Evolutionary conservation across 768 basidiomycete species (phyloP).

Genomic region (Tulasnella sp.): DNA sequence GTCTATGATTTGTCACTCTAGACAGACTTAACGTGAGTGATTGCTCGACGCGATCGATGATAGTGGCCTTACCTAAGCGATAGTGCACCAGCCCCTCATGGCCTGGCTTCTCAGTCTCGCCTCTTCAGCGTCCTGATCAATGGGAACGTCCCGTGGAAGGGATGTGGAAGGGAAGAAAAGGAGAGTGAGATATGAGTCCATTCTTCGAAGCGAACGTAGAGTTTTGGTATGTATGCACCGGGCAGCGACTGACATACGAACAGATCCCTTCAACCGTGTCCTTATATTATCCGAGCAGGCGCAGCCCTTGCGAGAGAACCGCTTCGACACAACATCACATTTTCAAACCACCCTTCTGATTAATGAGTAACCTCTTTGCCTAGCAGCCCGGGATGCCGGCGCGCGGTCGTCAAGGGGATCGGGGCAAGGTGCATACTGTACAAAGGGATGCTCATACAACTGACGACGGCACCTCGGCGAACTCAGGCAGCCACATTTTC

Average conservation of each 20-base stretch:
- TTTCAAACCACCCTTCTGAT: not conserved
- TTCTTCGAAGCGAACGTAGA: not conserved
- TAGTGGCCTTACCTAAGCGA: not conserved
- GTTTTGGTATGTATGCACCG: no score
- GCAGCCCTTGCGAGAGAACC: not conserved
- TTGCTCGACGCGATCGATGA: no score
- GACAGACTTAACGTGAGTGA: no score
- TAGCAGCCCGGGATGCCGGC: not conserved
- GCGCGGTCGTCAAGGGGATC: not conserved
- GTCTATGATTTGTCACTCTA: no score
- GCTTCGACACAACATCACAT: not conserved
- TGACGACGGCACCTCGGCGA: not conserved
- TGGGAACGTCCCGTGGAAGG: not conserved
- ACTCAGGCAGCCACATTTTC: not conserved
- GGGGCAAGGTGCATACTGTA: no score
- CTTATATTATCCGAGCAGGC: not conserved
- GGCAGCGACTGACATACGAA: no score
- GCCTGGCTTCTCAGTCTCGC: not conserved
- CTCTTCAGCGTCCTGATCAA: not conserved
- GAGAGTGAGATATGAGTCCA: not conserved
- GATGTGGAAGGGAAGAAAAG: not conserved
- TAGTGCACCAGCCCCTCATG: not conserved
- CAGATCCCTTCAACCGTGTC: not conserved
- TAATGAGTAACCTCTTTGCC: not conserved
- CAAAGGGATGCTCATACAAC: not conserved